Percentiles rank a stretch among this genome's conserved stretches.
These are phyloP conservation scores for Solanum aculeatissimum DNA, from an alignment of 305 asterid genomes.

Conservation along the genomic window DNA sequence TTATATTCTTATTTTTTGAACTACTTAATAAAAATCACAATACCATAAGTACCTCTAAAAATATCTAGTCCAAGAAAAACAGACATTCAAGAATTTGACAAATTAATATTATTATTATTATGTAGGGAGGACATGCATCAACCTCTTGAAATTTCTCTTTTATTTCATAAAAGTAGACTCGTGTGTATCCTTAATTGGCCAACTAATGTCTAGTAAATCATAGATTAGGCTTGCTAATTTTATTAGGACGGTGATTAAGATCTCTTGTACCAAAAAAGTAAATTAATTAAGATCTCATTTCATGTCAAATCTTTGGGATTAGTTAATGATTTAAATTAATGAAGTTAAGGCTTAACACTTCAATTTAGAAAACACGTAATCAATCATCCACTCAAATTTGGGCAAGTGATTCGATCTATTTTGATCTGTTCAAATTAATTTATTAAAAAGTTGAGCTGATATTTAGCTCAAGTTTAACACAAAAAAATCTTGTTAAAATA, in stretches of 20 bases:
- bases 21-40: background rate
- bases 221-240: background rate
- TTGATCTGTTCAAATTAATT: background rate
- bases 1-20: no score
- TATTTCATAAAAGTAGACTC: background rate
- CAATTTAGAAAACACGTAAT: background rate
- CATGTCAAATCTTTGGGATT: background rate
- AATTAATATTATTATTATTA: background rate
- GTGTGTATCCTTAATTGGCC: background rate
- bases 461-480: no score
- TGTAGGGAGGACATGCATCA: background rate
- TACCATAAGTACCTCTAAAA: background rate
- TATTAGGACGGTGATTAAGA: background rate
- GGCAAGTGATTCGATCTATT: background rate
- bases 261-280: background rate
- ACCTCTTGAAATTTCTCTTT: background rate
- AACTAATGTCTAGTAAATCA: background rate
- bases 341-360: background rate
- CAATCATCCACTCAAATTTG: background rate
- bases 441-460: no score
- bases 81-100: constrained; percentile 1
- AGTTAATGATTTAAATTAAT: background rate
- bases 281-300: background rate
- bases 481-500: no score
- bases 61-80: background rate